Percentiles rank a stretch among this genome's conserved stretches.
Conservation (phyloP, 495 filamentous ascomycete species). For the Aspergillus sclerotioniger region DNA sequence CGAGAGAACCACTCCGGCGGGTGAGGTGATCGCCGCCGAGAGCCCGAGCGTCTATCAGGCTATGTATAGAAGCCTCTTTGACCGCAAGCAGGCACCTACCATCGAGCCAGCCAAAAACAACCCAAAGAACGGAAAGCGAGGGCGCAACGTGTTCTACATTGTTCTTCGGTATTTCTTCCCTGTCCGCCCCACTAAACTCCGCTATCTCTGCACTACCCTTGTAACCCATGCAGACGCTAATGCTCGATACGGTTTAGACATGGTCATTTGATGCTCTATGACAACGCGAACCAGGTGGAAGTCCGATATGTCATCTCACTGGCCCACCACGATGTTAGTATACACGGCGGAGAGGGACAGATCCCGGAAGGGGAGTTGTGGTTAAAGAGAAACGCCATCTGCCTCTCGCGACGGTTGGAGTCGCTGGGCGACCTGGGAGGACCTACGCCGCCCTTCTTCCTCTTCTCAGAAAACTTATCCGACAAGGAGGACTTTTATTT, state of each 20-base stretch:
- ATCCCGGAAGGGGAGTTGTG: slow-evolving; percentile 92
- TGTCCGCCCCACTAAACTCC: not conserved
- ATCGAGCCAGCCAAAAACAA: slow-evolving; percentile 47
- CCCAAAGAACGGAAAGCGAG: slow-evolving; percentile 65
- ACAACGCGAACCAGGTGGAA: slow-evolving; percentile 83
- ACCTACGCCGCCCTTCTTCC: slow-evolving; percentile 75
- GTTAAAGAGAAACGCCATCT: slow-evolving; percentile 93
- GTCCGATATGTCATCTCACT: slow-evolving; percentile 93
- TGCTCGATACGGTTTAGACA: slow-evolving; percentile 57
- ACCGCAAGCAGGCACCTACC: slow-evolving; percentile 65
- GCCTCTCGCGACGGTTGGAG: slow-evolving; percentile 68
- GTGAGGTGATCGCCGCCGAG: slow-evolving; percentile 64
- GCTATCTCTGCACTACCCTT: not conserved
- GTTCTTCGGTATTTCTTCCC: slow-evolving; percentile 66
- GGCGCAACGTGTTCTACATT: slow-evolving; percentile 91
- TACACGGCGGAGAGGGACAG: slow-evolving; percentile 76
- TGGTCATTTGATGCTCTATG: slow-evolving; percentile 95
- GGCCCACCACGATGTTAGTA: slow-evolving; percentile 78
- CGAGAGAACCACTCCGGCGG: slow-evolving; percentile 79
- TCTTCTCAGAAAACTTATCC: slow-evolving; percentile 91
- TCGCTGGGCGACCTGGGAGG: slow-evolving; percentile 58
- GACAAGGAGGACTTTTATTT: slow-evolving; percentile 99
- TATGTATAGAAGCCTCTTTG: slow-evolving; percentile 96
- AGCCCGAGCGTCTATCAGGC: slow-evolving; percentile 94
- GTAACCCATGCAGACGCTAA: slow-evolving; percentile 18